Evolutionary conservation across 78 protist species (phyloP).

Genomic region (Mantamonas sphyraenae): DNA sequence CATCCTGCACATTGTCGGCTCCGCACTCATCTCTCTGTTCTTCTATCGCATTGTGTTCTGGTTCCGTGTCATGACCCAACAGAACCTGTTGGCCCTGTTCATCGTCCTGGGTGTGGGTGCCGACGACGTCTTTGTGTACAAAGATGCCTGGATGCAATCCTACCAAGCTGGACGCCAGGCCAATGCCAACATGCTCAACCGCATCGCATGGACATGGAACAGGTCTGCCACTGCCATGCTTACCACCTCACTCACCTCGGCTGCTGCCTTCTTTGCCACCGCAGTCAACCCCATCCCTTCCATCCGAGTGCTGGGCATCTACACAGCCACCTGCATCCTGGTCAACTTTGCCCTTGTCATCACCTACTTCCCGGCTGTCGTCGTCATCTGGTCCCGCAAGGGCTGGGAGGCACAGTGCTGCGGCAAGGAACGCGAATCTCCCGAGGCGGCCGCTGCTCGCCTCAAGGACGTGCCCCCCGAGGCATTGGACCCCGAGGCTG

Average conservation of each 20-base stretch:
- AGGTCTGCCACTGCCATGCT: not conserved
- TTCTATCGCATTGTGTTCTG: not conserved
- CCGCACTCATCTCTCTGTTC: slow-evolving; percentile 1
- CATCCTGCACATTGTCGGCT: slow-evolving; percentile 2
- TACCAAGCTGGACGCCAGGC: not conserved
- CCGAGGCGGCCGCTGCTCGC: too few relatives aligned
- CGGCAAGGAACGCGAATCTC: too few relatives aligned
- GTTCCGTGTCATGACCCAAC: not conserved
- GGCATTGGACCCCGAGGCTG: too few relatives aligned
- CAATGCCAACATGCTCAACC: not conserved
- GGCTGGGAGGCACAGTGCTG: not conserved
- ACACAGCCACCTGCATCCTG: not conserved
- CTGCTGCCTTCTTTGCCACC: slow-evolving; percentile 18
- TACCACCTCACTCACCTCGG: slow-evolving; percentile 14
- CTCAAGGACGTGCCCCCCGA: too few relatives aligned
- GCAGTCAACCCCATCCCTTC: slow-evolving; percentile 15
- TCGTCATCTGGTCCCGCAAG: not conserved
- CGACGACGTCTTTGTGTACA: slow-evolving; percentile 15
- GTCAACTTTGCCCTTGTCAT: slow-evolving; percentile 7
- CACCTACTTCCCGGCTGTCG: slow-evolving; percentile 9
- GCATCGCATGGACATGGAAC: not conserved
- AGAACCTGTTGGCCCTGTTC: slow-evolving; percentile 10
- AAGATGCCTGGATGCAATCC: slow-evolving; percentile 13
- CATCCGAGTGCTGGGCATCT: slow-evolving; percentile 10
- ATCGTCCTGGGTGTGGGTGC: slow-evolving; percentile 39